Percentiles rank a stretch among this genome's conserved stretches.
Conservation (phyloP, 129 eudicot species). For the Heracleum sosnowskyi region DNA sequence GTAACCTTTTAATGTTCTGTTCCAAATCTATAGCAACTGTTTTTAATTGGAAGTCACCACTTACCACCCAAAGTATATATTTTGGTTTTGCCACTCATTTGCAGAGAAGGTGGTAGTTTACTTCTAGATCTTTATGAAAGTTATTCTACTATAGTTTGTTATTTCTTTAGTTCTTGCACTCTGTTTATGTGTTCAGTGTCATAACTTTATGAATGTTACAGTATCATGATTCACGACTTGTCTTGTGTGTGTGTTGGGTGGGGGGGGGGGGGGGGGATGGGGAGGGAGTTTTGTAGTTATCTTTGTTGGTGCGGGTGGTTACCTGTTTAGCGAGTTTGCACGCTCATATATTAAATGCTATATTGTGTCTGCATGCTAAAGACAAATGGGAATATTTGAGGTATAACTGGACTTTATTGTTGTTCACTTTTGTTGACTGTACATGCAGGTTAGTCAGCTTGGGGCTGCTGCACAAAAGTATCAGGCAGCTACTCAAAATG, state of each 20-base stretch:
- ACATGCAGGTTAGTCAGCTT: slow-evolving; percentile 78
- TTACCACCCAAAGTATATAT: too few relatives aligned
- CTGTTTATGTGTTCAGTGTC: not conserved
- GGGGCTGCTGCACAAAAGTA: slow-evolving; percentile 95
- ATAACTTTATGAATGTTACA: not conserved
- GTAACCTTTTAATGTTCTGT: not conserved
- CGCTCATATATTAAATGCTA: not conserved
- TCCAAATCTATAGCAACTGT: not conserved
- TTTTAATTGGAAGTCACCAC: too few relatives aligned
- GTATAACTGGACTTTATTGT: not conserved
- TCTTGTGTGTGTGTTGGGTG: not conserved
- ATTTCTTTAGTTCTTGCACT: too few relatives aligned
- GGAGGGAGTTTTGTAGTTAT: not conserved
- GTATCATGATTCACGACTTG: not conserved
- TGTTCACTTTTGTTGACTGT: slow-evolving; percentile 12
- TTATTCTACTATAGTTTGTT: not conserved
- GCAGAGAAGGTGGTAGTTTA: too few relatives aligned
- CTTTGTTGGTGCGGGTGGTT: not conserved
- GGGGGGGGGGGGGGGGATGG: not conserved
- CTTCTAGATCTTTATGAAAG: too few relatives aligned
- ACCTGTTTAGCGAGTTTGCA: not conserved
- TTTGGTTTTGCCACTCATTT: too few relatives aligned
- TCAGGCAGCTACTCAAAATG: slow-evolving; percentile 78
- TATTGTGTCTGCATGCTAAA: not conserved
- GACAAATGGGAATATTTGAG: not conserved